phyloP scores from a whole-genome alignment of 2,329 filamentous ascomycete genomes.

The Gnomoniopsis smithogilvyi region DNA sequence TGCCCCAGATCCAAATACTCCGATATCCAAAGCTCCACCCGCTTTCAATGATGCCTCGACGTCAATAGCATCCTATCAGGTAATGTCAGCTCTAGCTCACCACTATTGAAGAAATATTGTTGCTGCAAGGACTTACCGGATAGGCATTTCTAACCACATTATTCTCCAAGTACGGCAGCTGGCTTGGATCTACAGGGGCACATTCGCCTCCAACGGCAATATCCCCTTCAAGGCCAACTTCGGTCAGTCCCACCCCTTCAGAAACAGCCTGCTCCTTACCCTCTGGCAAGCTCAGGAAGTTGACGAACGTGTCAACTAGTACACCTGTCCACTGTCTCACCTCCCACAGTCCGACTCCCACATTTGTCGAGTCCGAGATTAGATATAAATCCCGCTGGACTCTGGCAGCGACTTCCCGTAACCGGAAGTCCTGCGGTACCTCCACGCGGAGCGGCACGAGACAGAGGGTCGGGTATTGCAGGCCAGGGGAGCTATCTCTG shows the following conservation, averaged over 20 bases:
- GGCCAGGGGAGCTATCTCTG: constrained; percentile 52
- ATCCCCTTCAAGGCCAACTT: constrained; percentile 5
- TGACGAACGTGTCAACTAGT: constrained; percentile 70
- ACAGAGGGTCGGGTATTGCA: constrained; percentile 70
- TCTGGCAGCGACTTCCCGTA: constrained; percentile 50
- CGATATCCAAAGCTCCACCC: constrained; percentile 31
- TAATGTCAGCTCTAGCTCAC: not conserved
- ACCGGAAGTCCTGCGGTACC: constrained; percentile 23
- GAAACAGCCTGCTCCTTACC: not conserved
- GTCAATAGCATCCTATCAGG: constrained; percentile 35
- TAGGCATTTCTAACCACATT: constrained; percentile 30
- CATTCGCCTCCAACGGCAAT: not conserved
- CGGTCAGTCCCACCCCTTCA: not conserved
- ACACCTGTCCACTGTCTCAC: constrained; percentile 74
- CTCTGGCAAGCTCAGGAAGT: constrained; percentile 64
- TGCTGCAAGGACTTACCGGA: constrained; percentile 25
- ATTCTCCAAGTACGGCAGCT: constrained; percentile 18
- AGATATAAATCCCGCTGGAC: constrained; percentile 67
- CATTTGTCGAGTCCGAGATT: constrained; percentile 55
- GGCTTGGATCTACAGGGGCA: not conserved
- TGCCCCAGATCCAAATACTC: constrained; percentile 32
- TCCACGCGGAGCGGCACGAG: constrained; percentile 68
- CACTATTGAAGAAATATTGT: not conserved
- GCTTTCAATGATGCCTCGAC: constrained; percentile 35
- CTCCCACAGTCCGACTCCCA: constrained; percentile 64